Evolutionary conservation across 768 basidiomycete genomes (phyloP), one percentile per base, ranked within the genome.

Genomic region (Serendipita sp.): DNA sequence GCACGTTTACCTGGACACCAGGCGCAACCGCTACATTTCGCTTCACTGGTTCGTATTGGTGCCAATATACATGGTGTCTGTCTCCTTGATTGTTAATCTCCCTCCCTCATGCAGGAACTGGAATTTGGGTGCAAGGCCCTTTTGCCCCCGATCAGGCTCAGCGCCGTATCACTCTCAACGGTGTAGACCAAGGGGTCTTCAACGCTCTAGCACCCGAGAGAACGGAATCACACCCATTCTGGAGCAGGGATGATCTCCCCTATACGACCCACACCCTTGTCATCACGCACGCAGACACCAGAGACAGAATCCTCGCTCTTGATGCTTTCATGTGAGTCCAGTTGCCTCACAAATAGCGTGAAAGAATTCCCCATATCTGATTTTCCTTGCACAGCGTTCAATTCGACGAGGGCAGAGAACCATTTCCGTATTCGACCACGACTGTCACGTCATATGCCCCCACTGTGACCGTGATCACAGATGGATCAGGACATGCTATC

Each of bases 311-410:
- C 24, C 31, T 58, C 24, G 53, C 53, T 9, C 17, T 58, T 11
- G 53, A 58, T 20, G 53, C 53, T 4, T 58, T 28, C 11, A 58
- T 58, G 53, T 58, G 53, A 58, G 53, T 58, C 33, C 30, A 20
- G 0, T 5, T 3, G n/a, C 3, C n/a, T n/a, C n/a, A n/a, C n/a
- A n/a, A n/a, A n/a, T n/a, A n/a, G n/a, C n/a, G n/a, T n/a, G n/a
- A n/a, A n/a, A n/a, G n/a, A n/a, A n/a, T n/a, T n/a, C n/a, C n/a
- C n/a, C n/a, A n/a, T n/a, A 20, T 48, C 45, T 48, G 9, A 9
- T 48, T 48, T n/a, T n/a, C n/a, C 45, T 20, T n/a, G 45, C 45
- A 13, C 53, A 58, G 53, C 31, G 53, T 58, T 24, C 26, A 58
- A 31, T 58, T 24, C 33, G 53, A 58, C n/a, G 24, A 30, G 9